A percentile compares a stretch with the other conserved stretches of the same genome.
These are phyloP conservation scores for Ziziphus jujuba DNA, from an alignment of 306 rosid species.

Conservation along the genomic window DNA sequence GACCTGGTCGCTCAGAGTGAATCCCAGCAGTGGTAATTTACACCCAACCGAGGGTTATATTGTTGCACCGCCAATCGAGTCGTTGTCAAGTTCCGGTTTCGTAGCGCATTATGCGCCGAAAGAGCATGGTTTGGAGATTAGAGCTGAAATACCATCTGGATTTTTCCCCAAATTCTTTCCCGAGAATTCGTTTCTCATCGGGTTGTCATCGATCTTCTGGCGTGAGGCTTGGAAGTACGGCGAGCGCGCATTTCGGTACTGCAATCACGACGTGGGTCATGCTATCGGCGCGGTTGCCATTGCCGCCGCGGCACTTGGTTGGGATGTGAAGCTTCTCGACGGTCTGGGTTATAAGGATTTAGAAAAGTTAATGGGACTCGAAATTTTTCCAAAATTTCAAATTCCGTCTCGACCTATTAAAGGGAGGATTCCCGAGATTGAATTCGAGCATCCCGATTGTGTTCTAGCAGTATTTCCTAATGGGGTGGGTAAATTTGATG, in stretches of 20 bases:
- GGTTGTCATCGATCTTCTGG: slow-evolving; percentile 88
- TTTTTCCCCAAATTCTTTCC: slow-evolving; percentile 55
- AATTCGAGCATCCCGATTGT: slow-evolving; percentile 96
- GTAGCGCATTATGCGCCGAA: slow-evolving; percentile 93
- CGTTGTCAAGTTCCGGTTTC: slow-evolving; percentile 50
- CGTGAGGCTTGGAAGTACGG: slow-evolving; percentile 98
- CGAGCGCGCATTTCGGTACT: slow-evolving; percentile 87
- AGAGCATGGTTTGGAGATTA: slow-evolving; percentile 79
- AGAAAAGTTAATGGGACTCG: slow-evolving; percentile 79
- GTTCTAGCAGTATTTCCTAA: slow-evolving; percentile 67
- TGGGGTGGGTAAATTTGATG: slow-evolving; percentile 45
- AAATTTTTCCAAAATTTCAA: slow-evolving; percentile 52
- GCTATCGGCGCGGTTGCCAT: slow-evolving; percentile 83
- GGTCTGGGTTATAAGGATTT: slow-evolving; percentile 70
- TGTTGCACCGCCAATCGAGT: slow-evolving; percentile 50
- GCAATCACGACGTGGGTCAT: slow-evolving; percentile 91
- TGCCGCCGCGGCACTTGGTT: slow-evolving; percentile 82
- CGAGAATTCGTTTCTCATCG: slow-evolving; percentile 54
- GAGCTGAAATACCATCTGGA: slow-evolving; percentile 61
- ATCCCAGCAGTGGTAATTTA: slow-evolving; percentile 88
- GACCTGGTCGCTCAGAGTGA: slow-evolving; percentile 91
- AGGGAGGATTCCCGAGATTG: slow-evolving; percentile 75
- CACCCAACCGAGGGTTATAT: slow-evolving; percentile 92
- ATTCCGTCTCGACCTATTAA: slow-evolving; percentile 58
- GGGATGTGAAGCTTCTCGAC: slow-evolving; percentile 89